Evolutionary conservation across 2,329 filamentous ascomycete genomes (phyloP).

Genomic region (Exophiala sideris): DNA sequence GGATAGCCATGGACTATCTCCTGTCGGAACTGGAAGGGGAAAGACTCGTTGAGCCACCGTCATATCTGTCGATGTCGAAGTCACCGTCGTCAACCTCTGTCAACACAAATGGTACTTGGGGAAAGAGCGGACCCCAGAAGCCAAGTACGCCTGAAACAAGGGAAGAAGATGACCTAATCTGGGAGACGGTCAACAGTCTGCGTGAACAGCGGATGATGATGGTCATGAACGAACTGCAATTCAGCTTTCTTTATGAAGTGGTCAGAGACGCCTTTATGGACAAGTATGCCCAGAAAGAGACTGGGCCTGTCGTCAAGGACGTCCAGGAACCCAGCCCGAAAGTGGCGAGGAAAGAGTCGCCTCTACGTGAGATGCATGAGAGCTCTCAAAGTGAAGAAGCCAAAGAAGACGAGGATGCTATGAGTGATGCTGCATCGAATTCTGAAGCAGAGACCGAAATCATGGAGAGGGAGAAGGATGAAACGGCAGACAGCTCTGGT

Average conservation of each 20-base stretch:
- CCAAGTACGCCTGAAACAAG: slow-evolving; percentile 32
- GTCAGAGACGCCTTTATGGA: slow-evolving; percentile 69
- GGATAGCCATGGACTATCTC: slow-evolving; percentile 92
- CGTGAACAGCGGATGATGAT: slow-evolving; percentile 88
- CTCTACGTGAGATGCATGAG: slow-evolving; percentile 14
- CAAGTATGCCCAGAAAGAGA: slow-evolving; percentile 45
- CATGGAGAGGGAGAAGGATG: slow-evolving; percentile 16
- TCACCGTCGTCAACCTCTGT: slow-evolving; percentile 2
- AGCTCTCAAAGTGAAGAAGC: slow-evolving; percentile 2
- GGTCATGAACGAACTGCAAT: slow-evolving; percentile 88
- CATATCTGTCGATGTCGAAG: not conserved
- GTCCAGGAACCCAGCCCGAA: slow-evolving; percentile 24
- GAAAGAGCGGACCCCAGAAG: slow-evolving; percentile 32
- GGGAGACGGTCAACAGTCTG: slow-evolving; percentile 72
- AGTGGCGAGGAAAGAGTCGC: slow-evolving; percentile 19
- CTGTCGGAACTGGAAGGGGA: slow-evolving; percentile 77
- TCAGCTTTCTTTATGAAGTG: slow-evolving; percentile 83
- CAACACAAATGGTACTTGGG: slow-evolving; percentile 24
- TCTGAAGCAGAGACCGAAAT: slow-evolving; percentile 28
- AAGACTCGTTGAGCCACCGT: slow-evolving; percentile 49
- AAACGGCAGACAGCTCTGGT: not conserved
- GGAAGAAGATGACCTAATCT: slow-evolving; percentile 64
- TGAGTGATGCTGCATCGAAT: slow-evolving; percentile 6
- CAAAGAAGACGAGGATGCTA: slow-evolving; percentile 15
- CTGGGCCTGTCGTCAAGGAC: slow-evolving; percentile 18